Evolutionary conservation across 2,329 filamentous ascomycete genomes (phyloP).

Genomic region (Calonectria pseudoturangicola): DNA sequence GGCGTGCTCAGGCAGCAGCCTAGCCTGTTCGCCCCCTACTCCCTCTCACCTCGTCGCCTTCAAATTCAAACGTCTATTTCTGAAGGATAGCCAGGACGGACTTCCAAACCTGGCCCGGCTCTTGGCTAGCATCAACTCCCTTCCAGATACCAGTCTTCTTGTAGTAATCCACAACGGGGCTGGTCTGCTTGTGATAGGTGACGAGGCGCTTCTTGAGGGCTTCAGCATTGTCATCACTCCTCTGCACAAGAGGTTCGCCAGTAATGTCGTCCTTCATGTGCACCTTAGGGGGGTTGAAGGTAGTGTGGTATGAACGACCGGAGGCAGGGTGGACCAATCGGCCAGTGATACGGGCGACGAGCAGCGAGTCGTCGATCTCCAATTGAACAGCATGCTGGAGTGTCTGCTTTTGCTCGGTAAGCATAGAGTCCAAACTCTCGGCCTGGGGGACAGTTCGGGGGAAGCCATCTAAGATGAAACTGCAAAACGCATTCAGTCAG

Average conservation of each 20-base stretch:
- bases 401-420: constrained; percentile 83
- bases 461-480: constrained; percentile 99
- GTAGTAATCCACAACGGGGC: constrained; percentile 96
- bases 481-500: constrained; percentile 61
- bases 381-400: constrained; percentile 97
- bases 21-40: constrained; percentile 10
- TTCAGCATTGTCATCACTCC: constrained; percentile 97
- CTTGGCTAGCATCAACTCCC: constrained; percentile 95
- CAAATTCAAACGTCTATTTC: constrained; percentile 59
- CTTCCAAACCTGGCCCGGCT: constrained; percentile 97
- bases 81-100: constrained; percentile 89
- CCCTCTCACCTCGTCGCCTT: not conserved
- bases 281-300: constrained; percentile 98
- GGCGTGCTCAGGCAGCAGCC: constrained; percentile 40
- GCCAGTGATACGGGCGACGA: constrained; percentile 97
- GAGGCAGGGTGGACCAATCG: constrained; percentile 96
- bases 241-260: constrained; percentile 96
- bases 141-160: constrained; percentile 98
- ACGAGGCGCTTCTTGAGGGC: constrained; percentile 94
- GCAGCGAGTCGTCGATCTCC: constrained; percentile 94
- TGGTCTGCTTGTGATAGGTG: constrained; percentile 96
- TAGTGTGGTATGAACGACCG: constrained; percentile 96
- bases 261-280: constrained; percentile 97
- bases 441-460: constrained; percentile 97
- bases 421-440: constrained; percentile 95